phyloP scores from a whole-genome alignment of 441 rosid species.

The Raphanus hybrid region DNA sequence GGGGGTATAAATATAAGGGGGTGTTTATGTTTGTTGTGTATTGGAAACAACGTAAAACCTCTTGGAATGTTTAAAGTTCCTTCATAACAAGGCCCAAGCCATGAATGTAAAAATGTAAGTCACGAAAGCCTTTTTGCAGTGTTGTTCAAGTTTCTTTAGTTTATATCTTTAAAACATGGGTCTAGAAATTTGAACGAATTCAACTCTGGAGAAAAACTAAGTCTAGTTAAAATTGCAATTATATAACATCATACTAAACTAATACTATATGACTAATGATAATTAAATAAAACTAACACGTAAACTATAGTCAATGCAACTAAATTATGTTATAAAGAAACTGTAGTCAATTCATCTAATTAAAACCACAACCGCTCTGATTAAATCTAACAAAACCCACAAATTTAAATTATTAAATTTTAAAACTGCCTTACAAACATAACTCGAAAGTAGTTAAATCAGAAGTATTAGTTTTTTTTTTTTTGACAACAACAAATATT shows the following conservation, averaged over 20 bases:
- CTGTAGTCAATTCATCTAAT: background rate
- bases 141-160: background rate
- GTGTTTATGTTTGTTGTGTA: background rate
- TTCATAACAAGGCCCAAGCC: background rate
- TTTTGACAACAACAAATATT: background rate
- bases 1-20: too few species aligned
- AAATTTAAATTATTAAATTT: background rate
- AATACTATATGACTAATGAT: background rate
- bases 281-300: background rate
- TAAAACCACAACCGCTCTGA: background rate
- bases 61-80: background rate
- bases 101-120: background rate
- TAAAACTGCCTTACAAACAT: background rate
- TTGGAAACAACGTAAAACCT: background rate
- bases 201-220: background rate
- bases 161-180: background rate
- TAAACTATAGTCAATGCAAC: background rate
- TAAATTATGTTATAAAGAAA: background rate
- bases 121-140: background rate
- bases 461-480: background rate
- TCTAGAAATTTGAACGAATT: background rate
- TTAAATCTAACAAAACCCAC: background rate
- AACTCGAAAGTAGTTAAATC: background rate
- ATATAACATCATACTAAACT: background rate
- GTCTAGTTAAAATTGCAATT: background rate